phyloP scores from a whole-genome alignment of 2,329 filamentous ascomycete genomes.

The Fusarium xyrophilum region DNA sequence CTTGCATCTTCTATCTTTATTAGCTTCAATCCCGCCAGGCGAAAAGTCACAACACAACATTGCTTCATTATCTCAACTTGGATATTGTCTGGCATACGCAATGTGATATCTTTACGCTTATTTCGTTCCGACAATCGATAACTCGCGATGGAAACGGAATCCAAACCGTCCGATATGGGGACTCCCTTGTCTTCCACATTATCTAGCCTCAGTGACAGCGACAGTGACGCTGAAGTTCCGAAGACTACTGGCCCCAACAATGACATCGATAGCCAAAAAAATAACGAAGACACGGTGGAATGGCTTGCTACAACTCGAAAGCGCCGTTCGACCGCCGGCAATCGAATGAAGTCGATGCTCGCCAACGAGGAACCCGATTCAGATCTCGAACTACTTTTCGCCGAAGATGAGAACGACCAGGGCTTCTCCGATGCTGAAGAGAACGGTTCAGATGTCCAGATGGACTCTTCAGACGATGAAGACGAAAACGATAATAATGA shows the following conservation, averaged over 20 bases:
- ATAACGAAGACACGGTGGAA: conserved; percentile 56
- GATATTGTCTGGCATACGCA: conserved; percentile 9
- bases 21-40: conserved; percentile 6
- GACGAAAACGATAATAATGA: conserved; percentile 71
- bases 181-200: conserved; percentile 44
- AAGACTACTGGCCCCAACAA: conserved; percentile 43
- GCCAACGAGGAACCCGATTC: conserved; percentile 74
- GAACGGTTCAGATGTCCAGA: conserved; percentile 76
- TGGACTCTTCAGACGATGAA: conserved; percentile 85
- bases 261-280: conserved; percentile 49
- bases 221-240: conserved; percentile 42
- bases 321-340: conserved; percentile 82
- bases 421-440: conserved; percentile 74
- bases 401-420: conserved; percentile 72
- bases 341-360: conserved; percentile 80
- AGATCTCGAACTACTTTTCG: conserved; percentile 77
- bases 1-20: conserved; percentile 30
- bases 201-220: conserved; percentile 42
- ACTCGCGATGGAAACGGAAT: conserved; percentile 42
- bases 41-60: conserved; percentile 12
- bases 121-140: conserved; percentile 8
- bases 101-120: conserved; percentile 30
- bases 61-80: neutral
- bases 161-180: conserved; percentile 44
- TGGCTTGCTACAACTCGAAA: conserved; percentile 76